A percentile compares a stretch with the other conserved stretches of the same genome.
Evolutionary conservation across 2,329 filamentous ascomycete genomes (phyloP).

Genomic region (Aspergillus sp.): DNA sequence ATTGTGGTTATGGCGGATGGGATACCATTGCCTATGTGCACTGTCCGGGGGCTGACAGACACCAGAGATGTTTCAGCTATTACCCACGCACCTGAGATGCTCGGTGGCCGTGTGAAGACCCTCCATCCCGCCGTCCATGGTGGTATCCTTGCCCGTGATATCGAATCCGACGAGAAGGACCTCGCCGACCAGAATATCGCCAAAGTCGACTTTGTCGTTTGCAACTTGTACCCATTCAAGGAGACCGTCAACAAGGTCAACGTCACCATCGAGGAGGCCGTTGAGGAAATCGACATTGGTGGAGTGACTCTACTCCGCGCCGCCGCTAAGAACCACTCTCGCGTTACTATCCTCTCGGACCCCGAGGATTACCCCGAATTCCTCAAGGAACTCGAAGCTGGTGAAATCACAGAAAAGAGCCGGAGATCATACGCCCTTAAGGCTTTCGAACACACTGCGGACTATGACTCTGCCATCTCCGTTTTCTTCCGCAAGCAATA

Average conservation of each 20-base stretch:
- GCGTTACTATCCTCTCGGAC: constrained; percentile 94
- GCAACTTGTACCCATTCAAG: constrained; percentile 99
- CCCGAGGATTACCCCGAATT: constrained; percentile 93
- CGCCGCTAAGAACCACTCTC: constrained; percentile 94
- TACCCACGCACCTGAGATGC: constrained; percentile 95
- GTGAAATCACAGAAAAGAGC: constrained; percentile 80
- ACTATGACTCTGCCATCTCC: constrained; percentile 92
- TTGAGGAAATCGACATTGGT: constrained; percentile 98
- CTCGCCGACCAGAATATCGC: constrained; percentile 91
- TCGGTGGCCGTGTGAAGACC: constrained; percentile 89
- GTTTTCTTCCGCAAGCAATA: constrained; percentile 98
- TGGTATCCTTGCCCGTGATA: constrained; percentile 84
- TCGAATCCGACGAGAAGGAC: constrained; percentile 95
- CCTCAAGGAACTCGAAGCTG: constrained; percentile 81
- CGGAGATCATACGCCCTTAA: constrained; percentile 91
- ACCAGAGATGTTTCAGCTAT: constrained; percentile 91
- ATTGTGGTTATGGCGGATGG: not conserved
- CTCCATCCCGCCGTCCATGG: constrained; percentile 89
- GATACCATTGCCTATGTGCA: not conserved
- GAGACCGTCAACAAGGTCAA: constrained; percentile 96
- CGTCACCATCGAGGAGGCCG: constrained; percentile 92
- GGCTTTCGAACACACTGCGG: constrained; percentile 96
- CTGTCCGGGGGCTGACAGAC: constrained; percentile 5
- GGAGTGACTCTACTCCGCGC: constrained; percentile 95
- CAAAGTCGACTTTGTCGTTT: constrained; percentile 94